Percentiles rank a stretch among this genome's conserved stretches.
phyloP scores from a whole-genome alignment of 257 asterid genomes.

The Solanum virginianum region DNA sequence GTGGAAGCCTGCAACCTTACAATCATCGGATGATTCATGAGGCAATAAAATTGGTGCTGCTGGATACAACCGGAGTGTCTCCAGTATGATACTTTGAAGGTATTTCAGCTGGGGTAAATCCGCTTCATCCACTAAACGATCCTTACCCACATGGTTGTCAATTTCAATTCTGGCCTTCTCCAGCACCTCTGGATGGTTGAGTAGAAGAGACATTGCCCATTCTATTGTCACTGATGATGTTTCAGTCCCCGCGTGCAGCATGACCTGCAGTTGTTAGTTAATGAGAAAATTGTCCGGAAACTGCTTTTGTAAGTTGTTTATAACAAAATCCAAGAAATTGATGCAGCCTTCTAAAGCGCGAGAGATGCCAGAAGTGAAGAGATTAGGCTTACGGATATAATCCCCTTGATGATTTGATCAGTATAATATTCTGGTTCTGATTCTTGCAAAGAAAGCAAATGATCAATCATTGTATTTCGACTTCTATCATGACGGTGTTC shows the following conservation, averaged over 20 bases:
- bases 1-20: slow-evolving; percentile 36
- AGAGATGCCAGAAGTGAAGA: neutral
- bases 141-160: slow-evolving; percentile 21
- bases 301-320: neutral
- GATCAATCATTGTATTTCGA: slow-evolving; percentile 34
- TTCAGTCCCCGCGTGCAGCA: slow-evolving; percentile 40
- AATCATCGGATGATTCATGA: slow-evolving; percentile 38
- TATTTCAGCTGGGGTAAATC: slow-evolving; percentile 42
- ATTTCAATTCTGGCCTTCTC: slow-evolving; percentile 43
- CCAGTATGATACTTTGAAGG: slow-evolving; percentile 27
- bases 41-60: slow-evolving; percentile 43
- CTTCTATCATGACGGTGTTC: slow-evolving; percentile 12
- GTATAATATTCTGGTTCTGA: slow-evolving; percentile 39
- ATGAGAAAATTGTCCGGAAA: neutral
- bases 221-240: slow-evolving; percentile 40
- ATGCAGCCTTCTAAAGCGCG: neutral
- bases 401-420: slow-evolving; percentile 37
- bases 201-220: slow-evolving; percentile 51
- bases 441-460: slow-evolving; percentile 43
- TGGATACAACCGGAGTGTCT: slow-evolving; percentile 41
- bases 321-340: neutral
- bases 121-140: slow-evolving; percentile 31
- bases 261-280: slow-evolving; percentile 12
- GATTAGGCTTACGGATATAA: slow-evolving; percentile 19
- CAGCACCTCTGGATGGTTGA: slow-evolving; percentile 39